Evolutionary conservation across 176 grass and related monocot species (phyloP).

Genomic region (Lolium rigidum): DNA sequence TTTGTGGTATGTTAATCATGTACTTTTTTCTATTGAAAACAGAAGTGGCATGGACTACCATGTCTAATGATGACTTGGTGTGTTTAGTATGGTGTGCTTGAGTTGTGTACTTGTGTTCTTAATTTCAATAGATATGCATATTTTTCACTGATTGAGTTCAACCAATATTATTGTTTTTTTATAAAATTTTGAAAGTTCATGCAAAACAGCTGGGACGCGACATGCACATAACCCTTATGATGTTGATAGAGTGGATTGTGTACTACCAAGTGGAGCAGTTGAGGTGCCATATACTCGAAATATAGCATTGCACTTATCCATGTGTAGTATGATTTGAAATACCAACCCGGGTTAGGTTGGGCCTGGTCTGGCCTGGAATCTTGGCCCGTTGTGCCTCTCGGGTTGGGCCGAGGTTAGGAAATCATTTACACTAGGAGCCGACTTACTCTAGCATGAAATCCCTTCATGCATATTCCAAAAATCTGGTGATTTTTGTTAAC

Average conservation of each 20-base stretch:
- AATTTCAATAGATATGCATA: neutral
- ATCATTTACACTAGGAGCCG: too few species aligned
- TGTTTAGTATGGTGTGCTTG: neutral
- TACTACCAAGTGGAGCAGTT: neutral
- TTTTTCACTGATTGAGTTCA: neutral
- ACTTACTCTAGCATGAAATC: too few species aligned
- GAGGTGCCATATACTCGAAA: too few species aligned
- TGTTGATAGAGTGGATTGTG: neutral
- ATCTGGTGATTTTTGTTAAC: too few species aligned
- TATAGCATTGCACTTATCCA: too few species aligned
- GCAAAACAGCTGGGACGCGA: neutral
- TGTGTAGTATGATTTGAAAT: too few species aligned
- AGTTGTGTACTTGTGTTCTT: neutral
- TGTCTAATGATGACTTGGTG: neutral
- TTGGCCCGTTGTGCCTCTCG: too few species aligned
- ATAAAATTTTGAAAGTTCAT: neutral
- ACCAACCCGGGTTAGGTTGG: too few species aligned
- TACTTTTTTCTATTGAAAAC: neutral
- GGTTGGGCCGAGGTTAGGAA: too few species aligned
- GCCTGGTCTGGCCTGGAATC: too few species aligned
- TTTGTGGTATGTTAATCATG: neutral
- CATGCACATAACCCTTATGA: neutral
- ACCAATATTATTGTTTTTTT: too few species aligned
- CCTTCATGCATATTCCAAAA: too few species aligned
- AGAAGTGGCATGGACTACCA: neutral